Base-by-base conservation (phyloP, 1,284 basidiomycete species). In the Melampsora americana region DNA sequence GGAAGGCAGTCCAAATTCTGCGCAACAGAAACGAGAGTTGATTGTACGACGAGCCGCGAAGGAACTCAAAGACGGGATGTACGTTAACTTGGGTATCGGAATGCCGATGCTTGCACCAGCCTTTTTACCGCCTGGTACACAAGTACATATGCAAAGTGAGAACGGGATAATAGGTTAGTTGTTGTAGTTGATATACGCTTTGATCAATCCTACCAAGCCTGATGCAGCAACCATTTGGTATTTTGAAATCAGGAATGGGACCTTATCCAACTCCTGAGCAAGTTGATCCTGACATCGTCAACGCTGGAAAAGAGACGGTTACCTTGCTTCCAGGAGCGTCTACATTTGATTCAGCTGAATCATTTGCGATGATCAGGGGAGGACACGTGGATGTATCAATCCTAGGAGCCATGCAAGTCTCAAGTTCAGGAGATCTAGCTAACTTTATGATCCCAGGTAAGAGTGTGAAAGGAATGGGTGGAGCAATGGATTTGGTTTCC, bases 381-480 rank as follows among this genome's bases (percentile, higher is more conserved):
- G 95, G 95, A 12, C 95, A 98, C 83, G 89, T 98, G 77, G 89
- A 98, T 81, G 91, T 96, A 69, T 90, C 94, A 16, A 95, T 98
- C 82, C 89, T 91, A 26, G 89, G 89, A 61, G 93, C 95, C 2
- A 93, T 98, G 89, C 90, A 98, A 86, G 94, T 97, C 67, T 93
- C 92, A 1, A 89, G 90, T 79, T 89, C 89, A 28, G 95, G 95
- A 77, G 94, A 98, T 82, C 90, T 98, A 78, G 95, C 95, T 68
- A 98, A 98, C 86, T 98, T 92, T 83, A 97, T 96, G 93, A 93
- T 97, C 80, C 94, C 94, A 18, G 92, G 92, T 42, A 93, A 26
- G 79, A 90, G 81, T 79, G 81, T 83, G 56, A 82, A 83, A 72
- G 92, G 92, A 66, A 94, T 96, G 82, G 94, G 94, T 39, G 94